phyloP scores from a whole-genome alignment of 331 rosid genomes.

The Erythrophleum ivorense region DNA sequence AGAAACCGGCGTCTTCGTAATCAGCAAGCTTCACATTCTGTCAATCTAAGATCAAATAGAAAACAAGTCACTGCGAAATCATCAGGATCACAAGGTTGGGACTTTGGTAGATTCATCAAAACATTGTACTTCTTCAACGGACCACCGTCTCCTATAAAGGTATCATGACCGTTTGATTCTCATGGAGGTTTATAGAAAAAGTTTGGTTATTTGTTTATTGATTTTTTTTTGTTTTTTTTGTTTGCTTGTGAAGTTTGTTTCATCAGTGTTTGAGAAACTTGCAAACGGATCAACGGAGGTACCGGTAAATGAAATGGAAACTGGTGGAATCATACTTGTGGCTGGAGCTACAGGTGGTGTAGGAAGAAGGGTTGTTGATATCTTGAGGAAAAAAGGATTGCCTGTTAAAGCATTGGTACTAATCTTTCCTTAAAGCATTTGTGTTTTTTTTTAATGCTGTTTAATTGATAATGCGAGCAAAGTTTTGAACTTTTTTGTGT shows the following conservation, averaged over 20 bases:
- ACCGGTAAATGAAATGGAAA: constrained; percentile 61
- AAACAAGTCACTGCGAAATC: constrained; percentile 58
- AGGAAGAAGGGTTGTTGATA: constrained; percentile 82
- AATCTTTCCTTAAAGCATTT: constrained; percentile 28
- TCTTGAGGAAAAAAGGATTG: constrained; percentile 68
- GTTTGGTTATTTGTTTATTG: no score
- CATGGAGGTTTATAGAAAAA: no score
- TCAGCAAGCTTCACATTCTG: constrained; percentile 37
- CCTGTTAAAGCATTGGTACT: constrained; percentile 83
- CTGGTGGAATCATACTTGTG: constrained; percentile 73
- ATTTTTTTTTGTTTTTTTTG: no score
- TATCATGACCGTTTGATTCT: constrained; percentile 16
- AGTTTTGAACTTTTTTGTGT: constrained; percentile 38
- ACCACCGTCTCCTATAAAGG: constrained; percentile 86
- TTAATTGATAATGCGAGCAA: no score
- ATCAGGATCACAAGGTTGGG: constrained; percentile 71
- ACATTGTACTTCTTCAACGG: constrained; percentile 76
- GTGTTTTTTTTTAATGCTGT: no score
- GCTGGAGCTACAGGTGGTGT: constrained; percentile 98
- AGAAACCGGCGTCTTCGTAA: constrained; percentile 44
- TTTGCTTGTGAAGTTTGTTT: no score
- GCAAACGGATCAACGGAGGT: no score
- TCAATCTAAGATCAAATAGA: constrained; percentile 47
- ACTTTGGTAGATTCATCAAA: constrained; percentile 76
- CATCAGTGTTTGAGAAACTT: no score